A percentile compares a stretch with the other conserved stretches of the same genome.
phyloP scores from a whole-genome alignment of 495 filamentous ascomycete species.

The Terfezia boudieri region DNA sequence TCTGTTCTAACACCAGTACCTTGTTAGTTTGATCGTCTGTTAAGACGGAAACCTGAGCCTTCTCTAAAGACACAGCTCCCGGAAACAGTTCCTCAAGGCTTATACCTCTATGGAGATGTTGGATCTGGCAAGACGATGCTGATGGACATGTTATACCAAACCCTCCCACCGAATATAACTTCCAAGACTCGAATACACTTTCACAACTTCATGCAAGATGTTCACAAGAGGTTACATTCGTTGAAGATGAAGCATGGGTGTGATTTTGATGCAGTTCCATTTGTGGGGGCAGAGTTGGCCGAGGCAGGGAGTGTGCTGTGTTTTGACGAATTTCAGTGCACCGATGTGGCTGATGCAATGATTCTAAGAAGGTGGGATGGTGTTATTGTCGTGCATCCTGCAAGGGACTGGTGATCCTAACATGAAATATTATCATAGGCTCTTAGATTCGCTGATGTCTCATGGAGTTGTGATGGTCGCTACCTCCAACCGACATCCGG shows the following conservation, averaged over 20 bases:
- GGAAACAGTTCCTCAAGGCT: slow-evolving; percentile 52
- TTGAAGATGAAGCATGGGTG: slow-evolving; percentile 76
- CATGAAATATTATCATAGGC: slow-evolving; percentile 24
- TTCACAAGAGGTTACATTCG: slow-evolving; percentile 74
- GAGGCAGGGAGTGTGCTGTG: slow-evolving; percentile 67
- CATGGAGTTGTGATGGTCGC: slow-evolving; percentile 93
- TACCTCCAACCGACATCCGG: slow-evolving; percentile 88
- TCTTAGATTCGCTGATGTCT: slow-evolving; percentile 75
- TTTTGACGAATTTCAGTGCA: slow-evolving; percentile 98
- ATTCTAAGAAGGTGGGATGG: slow-evolving; percentile 51
- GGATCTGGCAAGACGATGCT: slow-evolving; percentile 98
- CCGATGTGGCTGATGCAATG: slow-evolving; percentile 97
- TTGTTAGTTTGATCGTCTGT: slow-evolving; percentile 41
- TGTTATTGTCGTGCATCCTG: neutral
- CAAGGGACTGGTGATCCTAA: slow-evolving; percentile 1
- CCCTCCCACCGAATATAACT: slow-evolving; percentile 55
- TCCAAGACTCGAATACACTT: slow-evolving; percentile 94
- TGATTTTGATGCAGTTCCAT: slow-evolving; percentile 77
- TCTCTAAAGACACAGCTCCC: slow-evolving; percentile 33
- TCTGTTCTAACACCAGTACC: too few relatives aligned
- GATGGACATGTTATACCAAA: slow-evolving; percentile 98
- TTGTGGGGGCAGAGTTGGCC: slow-evolving; percentile 82
- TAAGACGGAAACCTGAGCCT: slow-evolving; percentile 28
- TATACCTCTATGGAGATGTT: slow-evolving; percentile 94
- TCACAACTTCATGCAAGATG: slow-evolving; percentile 98